phyloP scores from a whole-genome alignment of 2,329 filamentous ascomycete species.

The Chaetothyriales sp. region DNA sequence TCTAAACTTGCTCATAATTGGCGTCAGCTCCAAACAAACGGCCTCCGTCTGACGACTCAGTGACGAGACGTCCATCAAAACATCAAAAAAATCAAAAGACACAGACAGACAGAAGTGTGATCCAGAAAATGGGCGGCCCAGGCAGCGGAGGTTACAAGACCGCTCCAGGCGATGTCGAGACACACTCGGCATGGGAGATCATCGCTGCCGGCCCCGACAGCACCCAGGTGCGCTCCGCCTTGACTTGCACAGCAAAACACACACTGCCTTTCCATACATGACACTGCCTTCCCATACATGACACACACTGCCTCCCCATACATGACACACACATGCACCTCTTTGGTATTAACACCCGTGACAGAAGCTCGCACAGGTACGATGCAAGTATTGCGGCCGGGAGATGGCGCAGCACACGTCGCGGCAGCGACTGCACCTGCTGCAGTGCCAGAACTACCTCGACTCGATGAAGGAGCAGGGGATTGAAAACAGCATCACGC shows the following conservation, averaged over 20 bases:
- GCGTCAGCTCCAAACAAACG: background rate
- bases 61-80: background rate
- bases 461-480: constrained; percentile 17
- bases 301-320: background rate
- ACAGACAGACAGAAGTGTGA: background rate
- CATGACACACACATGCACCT: background rate
- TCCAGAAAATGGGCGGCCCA: constrained; percentile 15
- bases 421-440: constrained; percentile 18
- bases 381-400: constrained; percentile 18
- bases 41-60: background rate
- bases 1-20: background rate
- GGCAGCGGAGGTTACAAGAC: constrained; percentile 19
- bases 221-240: constrained; percentile 9
- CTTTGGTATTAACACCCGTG: constrained; percentile 1
- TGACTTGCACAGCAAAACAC: background rate
- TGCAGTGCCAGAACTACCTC: constrained; percentile 16
- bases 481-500: constrained; percentile 17
- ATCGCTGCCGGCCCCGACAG: constrained; percentile 16
- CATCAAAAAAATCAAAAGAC: too few species aligned
- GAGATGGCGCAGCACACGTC: constrained; percentile 19
- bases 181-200: constrained; percentile 19
- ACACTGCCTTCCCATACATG: too few species aligned
- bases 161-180: constrained; percentile 17
- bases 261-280: too few species aligned
- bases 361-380: constrained; percentile 18